Evolutionary conservation across 2,329 filamentous ascomycete genomes (phyloP).

Genomic region (Microascus cirrosus): DNA sequence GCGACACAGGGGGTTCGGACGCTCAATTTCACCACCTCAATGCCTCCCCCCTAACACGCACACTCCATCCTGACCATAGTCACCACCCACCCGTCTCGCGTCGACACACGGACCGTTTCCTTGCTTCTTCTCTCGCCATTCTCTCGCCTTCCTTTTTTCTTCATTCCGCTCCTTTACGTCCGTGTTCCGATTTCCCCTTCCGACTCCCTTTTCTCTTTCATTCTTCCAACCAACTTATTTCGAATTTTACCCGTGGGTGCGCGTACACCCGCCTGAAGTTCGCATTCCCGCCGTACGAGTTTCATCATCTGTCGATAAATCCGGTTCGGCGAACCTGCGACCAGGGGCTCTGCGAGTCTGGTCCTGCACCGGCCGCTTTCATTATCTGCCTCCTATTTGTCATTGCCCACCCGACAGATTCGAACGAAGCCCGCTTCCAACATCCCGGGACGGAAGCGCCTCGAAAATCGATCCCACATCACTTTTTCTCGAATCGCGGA

Average conservation of each 20-base stretch:
- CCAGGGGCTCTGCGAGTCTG: background rate
- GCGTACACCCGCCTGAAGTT: background rate
- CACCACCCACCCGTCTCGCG: background rate
- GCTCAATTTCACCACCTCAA: background rate
- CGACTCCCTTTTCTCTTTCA: background rate
- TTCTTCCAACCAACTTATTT: background rate
- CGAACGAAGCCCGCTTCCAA: background rate
- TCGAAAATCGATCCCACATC: conserved; percentile 4
- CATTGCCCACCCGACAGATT: background rate
- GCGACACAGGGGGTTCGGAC: too few relatives aligned
- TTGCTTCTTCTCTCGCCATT: background rate
- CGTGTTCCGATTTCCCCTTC: background rate
- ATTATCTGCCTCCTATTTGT: conserved; percentile 2
- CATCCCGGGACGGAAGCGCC: background rate
- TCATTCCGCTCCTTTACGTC: background rate
- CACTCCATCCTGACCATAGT: background rate
- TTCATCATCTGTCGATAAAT: background rate
- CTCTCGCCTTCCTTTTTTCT: background rate
- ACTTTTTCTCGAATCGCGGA: background rate
- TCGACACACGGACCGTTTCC: background rate
- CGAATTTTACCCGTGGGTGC: background rate
- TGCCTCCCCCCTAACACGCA: background rate
- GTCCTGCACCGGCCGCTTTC: background rate
- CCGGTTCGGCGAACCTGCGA: background rate
- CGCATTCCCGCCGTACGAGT: background rate